Percentiles rank a stretch among this genome's conserved stretches.
phyloP scores from a whole-genome alignment of 139 green algal genomes.

The Chlorella sp. region DNA sequence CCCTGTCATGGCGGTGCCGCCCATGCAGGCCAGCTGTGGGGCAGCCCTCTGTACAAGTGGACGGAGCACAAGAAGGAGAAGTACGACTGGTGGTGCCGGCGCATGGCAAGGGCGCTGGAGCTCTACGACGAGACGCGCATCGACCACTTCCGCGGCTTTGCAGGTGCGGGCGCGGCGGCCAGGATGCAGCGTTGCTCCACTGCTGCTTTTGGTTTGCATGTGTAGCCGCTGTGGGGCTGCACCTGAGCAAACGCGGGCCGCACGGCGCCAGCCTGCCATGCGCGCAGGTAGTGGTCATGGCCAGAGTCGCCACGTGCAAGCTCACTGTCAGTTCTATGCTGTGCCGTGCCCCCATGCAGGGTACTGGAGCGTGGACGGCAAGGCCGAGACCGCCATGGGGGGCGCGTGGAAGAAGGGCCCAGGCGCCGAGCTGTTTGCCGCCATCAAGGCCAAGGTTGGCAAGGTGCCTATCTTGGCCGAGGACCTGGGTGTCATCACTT shows the following conservation, averaged over 20 bases:
- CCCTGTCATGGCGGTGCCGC: not conserved
- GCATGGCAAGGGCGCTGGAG: conserved; percentile 73
- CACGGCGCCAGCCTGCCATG: too few species aligned
- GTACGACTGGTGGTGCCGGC: conserved; percentile 84
- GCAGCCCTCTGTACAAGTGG: conserved; percentile 89
- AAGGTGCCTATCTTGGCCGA: conserved; percentile 87
- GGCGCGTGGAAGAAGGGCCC: conserved; percentile 80
- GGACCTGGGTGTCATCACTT: conserved; percentile 96
- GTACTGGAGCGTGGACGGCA: conserved; percentile 87
- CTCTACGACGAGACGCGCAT: conserved; percentile 95
- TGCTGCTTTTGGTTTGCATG: too few species aligned
- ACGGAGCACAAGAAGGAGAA: conserved; percentile 59
- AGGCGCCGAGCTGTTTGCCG: conserved; percentile 69
- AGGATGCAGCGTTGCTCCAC: too few species aligned
- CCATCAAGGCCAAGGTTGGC: conserved; percentile 55
- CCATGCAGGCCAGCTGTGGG: conserved; percentile 97
- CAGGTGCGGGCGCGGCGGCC: conserved; percentile 14
- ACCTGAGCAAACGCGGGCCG: too few species aligned
- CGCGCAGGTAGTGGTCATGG: too few species aligned
- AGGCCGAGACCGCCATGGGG: conserved; percentile 83
- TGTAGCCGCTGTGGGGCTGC: too few species aligned
- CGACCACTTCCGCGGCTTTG: conserved; percentile 95
- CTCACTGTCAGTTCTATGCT: too few species aligned
- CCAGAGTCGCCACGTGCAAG: too few species aligned
- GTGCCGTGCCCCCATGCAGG: conserved; percentile 47